Base-by-base conservation (phyloP, 2,329 filamentous ascomycete species). In the Ilyonectria robusta region DNA sequence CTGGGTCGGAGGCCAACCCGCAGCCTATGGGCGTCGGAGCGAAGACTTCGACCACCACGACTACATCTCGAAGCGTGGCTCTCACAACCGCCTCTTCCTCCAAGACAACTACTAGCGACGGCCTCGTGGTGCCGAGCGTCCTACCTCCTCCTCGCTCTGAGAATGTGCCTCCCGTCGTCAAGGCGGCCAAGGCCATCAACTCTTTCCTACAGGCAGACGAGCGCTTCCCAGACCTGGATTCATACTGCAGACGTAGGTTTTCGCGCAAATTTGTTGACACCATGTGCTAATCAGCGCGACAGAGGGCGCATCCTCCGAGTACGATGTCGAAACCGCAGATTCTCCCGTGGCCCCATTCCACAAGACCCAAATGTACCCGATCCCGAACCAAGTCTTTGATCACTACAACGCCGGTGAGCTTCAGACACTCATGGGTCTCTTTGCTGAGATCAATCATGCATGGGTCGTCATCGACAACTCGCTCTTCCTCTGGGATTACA, bases 401-500 rank as follows among this genome's bases (percentile, higher is more conserved):
- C 94, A 97, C 78, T 95, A 97, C 80, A 97, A 99, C 75, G 87
- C 89, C 58, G 93, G 93, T 65, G 91, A 97, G 78, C 90, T 98
- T 26, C 92, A 92, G 66, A 97, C 95, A n/a, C 89, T 90, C 76
- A 97, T 99, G 93, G 97, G 97, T 10, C 85, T 99, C 37, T 98
- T 99, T 80, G 93, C 96, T 19, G 93, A 97, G 81, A 88, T 99
- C 76, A 95, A 95, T 76, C 94, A 98, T 81, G 96, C 95, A 33
- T 99, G 95, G 93, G 93, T 97, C 62, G 90, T 93, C 26, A 96
- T 99, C 78, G 96, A 99, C 83, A 98, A 97, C 82, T 93, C 94
- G 69, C 86, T 99, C 50, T 99, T 98, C 79, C 86, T 99, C 17
- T 99, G 97, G 97, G 95, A 99, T 81, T 99, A 98, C 80, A 97